Conservation (phyloP, 768 basidiomycete species). For the Collybia sordida region DNA sequence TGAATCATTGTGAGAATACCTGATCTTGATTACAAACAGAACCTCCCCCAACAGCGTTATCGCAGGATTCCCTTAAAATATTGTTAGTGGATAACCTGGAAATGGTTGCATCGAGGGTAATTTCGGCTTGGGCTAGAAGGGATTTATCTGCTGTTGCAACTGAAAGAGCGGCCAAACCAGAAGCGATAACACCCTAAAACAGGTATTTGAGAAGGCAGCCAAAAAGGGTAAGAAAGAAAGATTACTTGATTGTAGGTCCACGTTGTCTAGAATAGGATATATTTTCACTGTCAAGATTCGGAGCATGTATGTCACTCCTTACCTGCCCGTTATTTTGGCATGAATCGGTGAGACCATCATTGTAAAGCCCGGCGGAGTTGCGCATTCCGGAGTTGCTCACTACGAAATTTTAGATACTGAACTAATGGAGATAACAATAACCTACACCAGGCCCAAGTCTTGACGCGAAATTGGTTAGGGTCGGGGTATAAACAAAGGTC, state of each 20-base stretch:
- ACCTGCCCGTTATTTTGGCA: conserved; percentile 47
- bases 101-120: conserved; percentile 53
- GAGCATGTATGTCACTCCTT: neutral
- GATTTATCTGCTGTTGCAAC: conserved; percentile 36
- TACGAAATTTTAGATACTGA: conserved; percentile 12
- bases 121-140: conserved; percentile 46
- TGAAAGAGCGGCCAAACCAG: conserved; percentile 47
- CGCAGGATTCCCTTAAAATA: conserved; percentile 54
- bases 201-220: neutral
- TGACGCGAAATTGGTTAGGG: neutral
- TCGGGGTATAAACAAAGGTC: neutral
- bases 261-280: conserved; percentile 35
- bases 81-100: conserved; percentile 32
- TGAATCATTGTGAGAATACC: conserved; percentile 21
- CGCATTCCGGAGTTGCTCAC: conserved; percentile 46
- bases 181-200: conserved; percentile 52
- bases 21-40: conserved; percentile 46
- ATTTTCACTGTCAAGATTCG: neutral
- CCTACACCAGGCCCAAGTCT: conserved; percentile 39
- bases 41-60: conserved; percentile 38
- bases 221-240: neutral
- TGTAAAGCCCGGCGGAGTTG: conserved; percentile 43
- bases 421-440: neutral
- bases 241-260: conserved; percentile 61
- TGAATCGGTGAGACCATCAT: conserved; percentile 38